phyloP scores from a whole-genome alignment of 192 early-diverging fungal genomes.

The Coemansia sp. region DNA sequence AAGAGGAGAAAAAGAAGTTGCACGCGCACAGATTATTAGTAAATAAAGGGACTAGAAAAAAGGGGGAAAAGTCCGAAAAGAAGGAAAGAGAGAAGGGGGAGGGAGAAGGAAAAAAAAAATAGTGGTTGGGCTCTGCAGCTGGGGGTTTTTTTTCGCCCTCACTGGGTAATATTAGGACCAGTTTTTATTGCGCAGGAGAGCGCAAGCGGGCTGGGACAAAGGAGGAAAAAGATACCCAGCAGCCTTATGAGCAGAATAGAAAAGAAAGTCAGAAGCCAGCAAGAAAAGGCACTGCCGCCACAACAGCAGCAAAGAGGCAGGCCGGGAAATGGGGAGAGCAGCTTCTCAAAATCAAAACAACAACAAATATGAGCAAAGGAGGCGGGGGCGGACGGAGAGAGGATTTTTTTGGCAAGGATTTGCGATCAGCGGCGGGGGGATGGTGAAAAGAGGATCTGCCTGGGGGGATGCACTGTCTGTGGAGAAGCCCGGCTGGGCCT shows the following conservation, averaged over 20 bases:
- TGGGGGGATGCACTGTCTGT: neutral
- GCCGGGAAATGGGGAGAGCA: slow-evolving; percentile 7
- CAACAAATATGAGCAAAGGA: slow-evolving; percentile 16
- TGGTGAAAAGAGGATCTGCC: neutral
- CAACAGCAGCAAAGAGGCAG: slow-evolving; percentile 1
- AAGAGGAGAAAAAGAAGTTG: slow-evolving; percentile 4
- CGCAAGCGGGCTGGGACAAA: neutral
- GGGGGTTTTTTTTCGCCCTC: neutral
- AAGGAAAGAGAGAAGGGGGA: neutral
- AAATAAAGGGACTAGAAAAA: slow-evolving; percentile 7
- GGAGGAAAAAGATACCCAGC: neutral
- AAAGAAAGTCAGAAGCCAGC: neutral
- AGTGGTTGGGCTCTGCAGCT: neutral
- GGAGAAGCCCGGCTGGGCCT: neutral
- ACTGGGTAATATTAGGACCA: slow-evolving; percentile 4
- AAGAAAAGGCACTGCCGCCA: neutral
- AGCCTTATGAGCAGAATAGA: neutral
- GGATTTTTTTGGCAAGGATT: slow-evolving; percentile 19
- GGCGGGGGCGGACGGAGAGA: slow-evolving; percentile 13
- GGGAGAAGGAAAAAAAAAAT: slow-evolving; percentile 4
- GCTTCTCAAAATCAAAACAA: slow-evolving; percentile 21
- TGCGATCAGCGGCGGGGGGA: slow-evolving; percentile 25
- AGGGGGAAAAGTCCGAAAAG: slow-evolving; percentile 5
- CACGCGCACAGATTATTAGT: slow-evolving; percentile 15
- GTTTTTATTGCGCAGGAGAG: slow-evolving; percentile 18